A percentile compares a stretch with the other conserved stretches of the same genome.
These are phyloP conservation scores for Trapa bicornis DNA, from an alignment of 345 rosid species.

Conservation along the genomic window DNA sequence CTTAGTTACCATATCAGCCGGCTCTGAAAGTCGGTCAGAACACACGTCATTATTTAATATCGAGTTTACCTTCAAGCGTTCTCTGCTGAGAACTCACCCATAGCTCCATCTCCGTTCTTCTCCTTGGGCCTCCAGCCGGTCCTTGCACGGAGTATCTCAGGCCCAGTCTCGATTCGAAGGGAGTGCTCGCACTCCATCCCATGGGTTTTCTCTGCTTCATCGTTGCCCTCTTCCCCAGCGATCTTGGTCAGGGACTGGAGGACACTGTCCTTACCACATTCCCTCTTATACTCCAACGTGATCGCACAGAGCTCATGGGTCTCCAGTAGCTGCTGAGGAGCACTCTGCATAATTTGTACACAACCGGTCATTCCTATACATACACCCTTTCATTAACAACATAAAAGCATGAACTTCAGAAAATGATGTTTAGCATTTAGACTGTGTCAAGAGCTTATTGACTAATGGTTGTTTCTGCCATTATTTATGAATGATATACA, in stretches of 20 bases:
- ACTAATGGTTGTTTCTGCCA: background rate
- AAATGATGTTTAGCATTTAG: background rate
- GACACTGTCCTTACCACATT: slow-evolving; percentile 84
- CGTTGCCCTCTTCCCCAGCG: slow-evolving; percentile 25
- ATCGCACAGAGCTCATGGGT: slow-evolving; percentile 60
- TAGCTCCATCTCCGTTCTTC: slow-evolving; percentile 21
- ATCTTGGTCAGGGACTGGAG: slow-evolving; percentile 81
- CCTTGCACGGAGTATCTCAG: slow-evolving; percentile 83
- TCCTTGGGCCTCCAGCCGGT: slow-evolving; percentile 79
- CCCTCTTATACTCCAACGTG: slow-evolving; percentile 88
- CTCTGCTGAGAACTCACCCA: slow-evolving; percentile 28
- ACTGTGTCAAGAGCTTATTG: background rate
- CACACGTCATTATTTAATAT: background rate
- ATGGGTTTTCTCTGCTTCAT: slow-evolving; percentile 27
- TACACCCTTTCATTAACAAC: background rate
- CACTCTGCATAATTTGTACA: slow-evolving; percentile 41
- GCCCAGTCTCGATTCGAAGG: slow-evolving; percentile 75
- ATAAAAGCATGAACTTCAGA: background rate
- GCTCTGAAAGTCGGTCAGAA: background rate
- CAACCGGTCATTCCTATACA: background rate
- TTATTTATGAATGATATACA: background rate
- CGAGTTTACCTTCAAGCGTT: slow-evolving; percentile 14
- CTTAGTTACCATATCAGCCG: background rate
- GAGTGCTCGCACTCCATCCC: slow-evolving; percentile 79
- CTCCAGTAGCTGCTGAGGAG: slow-evolving; percentile 81